Evolutionary conservation across 1,139 yeast genomes (phyloP).

Genomic region (Petasospora fabianii): DNA sequence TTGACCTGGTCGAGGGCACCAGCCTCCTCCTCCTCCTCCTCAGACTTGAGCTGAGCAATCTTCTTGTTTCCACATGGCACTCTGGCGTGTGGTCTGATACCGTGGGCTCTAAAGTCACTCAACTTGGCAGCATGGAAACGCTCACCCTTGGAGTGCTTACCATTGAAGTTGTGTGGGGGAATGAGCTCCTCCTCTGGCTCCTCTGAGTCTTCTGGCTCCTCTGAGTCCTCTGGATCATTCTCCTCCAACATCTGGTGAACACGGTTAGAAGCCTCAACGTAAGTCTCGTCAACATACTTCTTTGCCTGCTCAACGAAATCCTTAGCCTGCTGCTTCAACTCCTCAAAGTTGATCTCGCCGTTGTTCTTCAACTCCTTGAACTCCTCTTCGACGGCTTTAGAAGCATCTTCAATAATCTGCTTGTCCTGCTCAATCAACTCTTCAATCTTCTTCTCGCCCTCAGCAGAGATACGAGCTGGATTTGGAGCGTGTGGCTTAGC

Average conservation of each 20-base stretch:
- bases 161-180: slow-evolving; percentile 8
- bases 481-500: slow-evolving; percentile 1
- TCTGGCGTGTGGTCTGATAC: slow-evolving; percentile 7
- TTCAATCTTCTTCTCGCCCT: slow-evolving; percentile 1
- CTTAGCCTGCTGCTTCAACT: slow-evolving; percentile 7
- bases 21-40: neutral
- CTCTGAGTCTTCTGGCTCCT: slow-evolving; percentile 6
- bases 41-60: too few relatives aligned
- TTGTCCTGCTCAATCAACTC: neutral
- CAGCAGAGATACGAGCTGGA: neutral
- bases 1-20: slow-evolving; percentile 2
- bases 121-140: neutral
- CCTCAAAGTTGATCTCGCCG: slow-evolving; percentile 2
- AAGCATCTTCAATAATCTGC: slow-evolving; percentile 2
- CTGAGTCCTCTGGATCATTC: slow-evolving; percentile 4
- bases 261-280: slow-evolving; percentile 5
- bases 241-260: slow-evolving; percentile 6
- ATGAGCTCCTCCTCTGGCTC: slow-evolving; percentile 1
- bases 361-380: neutral
- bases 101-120: slow-evolving; percentile 7
- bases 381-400: slow-evolving; percentile 4
- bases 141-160: slow-evolving; percentile 1
- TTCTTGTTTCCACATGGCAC: slow-evolving; percentile 9
- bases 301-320: slow-evolving; percentile 7
- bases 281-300: slow-evolving; percentile 5